phyloP scores from a whole-genome alignment of 192 early-diverging fungal genomes.

The Lobosporangium transversale region DNA sequence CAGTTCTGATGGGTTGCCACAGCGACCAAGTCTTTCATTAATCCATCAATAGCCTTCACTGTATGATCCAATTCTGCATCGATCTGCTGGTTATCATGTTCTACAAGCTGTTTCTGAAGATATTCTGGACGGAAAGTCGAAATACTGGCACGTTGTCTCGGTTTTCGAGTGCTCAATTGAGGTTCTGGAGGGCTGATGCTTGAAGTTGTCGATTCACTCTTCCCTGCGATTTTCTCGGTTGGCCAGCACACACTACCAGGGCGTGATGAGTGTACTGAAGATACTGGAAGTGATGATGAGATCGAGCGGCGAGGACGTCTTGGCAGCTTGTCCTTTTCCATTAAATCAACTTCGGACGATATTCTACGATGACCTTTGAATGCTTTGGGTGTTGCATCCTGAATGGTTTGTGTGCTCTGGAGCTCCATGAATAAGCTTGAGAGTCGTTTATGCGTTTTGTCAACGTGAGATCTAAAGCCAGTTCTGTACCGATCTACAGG shows the following conservation, averaged over 20 bases:
- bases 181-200: constrained; percentile 1
- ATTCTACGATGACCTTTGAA: background rate
- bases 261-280: constrained; percentile 8
- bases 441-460: constrained; percentile 21
- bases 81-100: background rate
- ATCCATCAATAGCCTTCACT: constrained; percentile 36
- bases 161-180: background rate
- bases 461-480: constrained; percentile 10
- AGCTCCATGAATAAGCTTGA: constrained; percentile 46
- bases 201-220: background rate
- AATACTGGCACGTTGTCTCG: constrained; percentile 15
- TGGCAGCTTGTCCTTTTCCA: constrained; percentile 14
- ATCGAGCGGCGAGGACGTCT: constrained; percentile 10
- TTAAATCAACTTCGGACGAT: background rate
- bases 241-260: constrained; percentile 6
- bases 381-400: constrained; percentile 4
- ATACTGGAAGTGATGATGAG: constrained; percentile 12
- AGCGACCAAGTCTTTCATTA: constrained; percentile 37
- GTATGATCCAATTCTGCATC: constrained; percentile 28
- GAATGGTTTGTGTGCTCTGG: constrained; percentile 30
- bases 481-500: constrained; percentile 6
- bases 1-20: constrained; percentile 46
- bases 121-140: constrained; percentile 14
- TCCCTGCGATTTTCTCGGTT: background rate
- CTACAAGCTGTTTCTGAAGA: background rate